Evolutionary conservation across 148 eudicot genomes (phyloP), one percentile per base, ranked within the genome.

Genomic region (Limonium bicolor): DNA sequence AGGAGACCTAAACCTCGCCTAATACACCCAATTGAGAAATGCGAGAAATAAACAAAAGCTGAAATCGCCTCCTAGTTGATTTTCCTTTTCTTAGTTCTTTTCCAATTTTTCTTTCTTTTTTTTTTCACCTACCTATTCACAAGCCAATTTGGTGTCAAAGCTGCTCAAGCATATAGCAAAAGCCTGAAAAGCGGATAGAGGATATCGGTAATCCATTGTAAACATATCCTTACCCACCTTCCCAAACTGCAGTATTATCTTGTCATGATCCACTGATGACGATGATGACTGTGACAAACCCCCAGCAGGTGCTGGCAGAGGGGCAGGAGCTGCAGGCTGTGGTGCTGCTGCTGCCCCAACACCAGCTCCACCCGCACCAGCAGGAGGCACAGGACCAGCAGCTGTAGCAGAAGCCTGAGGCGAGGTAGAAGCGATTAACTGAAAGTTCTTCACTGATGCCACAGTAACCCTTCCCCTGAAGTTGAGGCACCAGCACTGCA

Each of bases 181-280:
- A 20, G 74, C 74, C 44, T 69, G 74, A 48, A 64, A 69, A 6
- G 74, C 74, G 18, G 74, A 69, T 1, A 69, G 63, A 47, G 74
- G 74, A 26, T 69, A 64, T 45, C 74, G 66, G 46, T 64, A 69
- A 48, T 69, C 74, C 74, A 69, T 69, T 30, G 74, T 69, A 31
- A 69, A 69, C 70, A 64, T 69, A 20, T 69, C 74, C 53, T 69
- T 60, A 3, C 66, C 66, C 11, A 69, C 74, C 53, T 69, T 69
- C 43, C 74, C 74, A 16, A 69, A 69, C n/a, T 69, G 74, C 45
- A 69, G 53, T 9, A 69, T 59, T 30, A 69, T 53, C 49, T 64
- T 64, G n/a, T 69, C 74, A 6, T 64, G 70, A 45, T 69, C 74
- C 1, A 66, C 51, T 20, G 62, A 68, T 4, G 65, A 58, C 5